Evolutionary conservation across 306 rosid genomes (phyloP).

Genomic region (Vachellia pachyceras): DNA sequence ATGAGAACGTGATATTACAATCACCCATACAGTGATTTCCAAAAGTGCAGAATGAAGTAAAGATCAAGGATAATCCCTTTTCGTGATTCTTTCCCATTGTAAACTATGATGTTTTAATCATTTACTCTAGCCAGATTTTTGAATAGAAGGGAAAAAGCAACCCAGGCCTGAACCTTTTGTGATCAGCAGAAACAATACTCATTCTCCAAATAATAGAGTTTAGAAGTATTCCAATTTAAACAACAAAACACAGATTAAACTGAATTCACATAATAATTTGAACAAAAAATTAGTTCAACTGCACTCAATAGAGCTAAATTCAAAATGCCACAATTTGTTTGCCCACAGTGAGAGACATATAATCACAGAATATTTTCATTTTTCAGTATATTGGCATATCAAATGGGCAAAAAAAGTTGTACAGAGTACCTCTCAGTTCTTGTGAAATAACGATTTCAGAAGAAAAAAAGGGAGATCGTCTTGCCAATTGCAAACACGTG

Average conservation of each 20-base stretch:
- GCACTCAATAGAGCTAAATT: constrained; percentile 26
- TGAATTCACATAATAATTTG: background rate
- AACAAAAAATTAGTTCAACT: background rate
- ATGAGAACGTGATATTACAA: too few relatives aligned
- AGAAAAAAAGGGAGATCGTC: background rate
- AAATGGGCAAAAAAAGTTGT: background rate
- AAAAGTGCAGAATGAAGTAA: background rate
- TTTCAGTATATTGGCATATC: too few relatives aligned
- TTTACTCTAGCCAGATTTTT: background rate
- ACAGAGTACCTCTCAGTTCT: background rate
- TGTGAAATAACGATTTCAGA: background rate
- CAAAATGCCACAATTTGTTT: background rate
- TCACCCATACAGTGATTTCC: too few relatives aligned
- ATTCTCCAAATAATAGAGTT: background rate
- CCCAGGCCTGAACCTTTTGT: background rate
- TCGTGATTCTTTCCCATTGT: background rate
- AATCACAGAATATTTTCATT: constrained; percentile 14
- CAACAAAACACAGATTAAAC: background rate
- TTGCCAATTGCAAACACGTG: background rate
- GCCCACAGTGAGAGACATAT: background rate
- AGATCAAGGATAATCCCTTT: background rate
- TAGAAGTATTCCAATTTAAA: constrained; percentile 20
- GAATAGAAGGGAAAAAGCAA: background rate
- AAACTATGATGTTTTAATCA: background rate
- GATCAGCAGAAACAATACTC: constrained; percentile 15